Base-by-base conservation (phyloP, 2,329 filamentous ascomycete species). In the Exophiala alcalophila region DNA sequence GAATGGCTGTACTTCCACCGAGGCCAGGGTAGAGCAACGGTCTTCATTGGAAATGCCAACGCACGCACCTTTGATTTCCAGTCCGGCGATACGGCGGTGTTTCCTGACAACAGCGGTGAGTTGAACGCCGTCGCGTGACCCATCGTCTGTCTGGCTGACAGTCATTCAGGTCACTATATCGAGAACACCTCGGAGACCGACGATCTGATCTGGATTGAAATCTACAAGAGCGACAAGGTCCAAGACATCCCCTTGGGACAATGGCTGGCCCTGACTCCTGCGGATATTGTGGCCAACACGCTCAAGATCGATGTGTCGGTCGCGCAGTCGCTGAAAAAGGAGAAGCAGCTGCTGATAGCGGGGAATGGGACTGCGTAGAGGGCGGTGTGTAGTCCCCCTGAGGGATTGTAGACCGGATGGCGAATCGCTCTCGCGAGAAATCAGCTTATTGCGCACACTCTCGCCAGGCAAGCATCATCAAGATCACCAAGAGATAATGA, bases 1-100 rank as follows among this genome's bases (percentile, higher is more conserved):
- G 81, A 85, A 59, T 85, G 82, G 81, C 62, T 85, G 2, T 85
- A 84, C 63, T 85, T 86, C 65, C 78, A 83, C 58, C 67, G 75
- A 46, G 82, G 81, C 16, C 62, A 69, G 2, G 81, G 67, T 0
- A 73, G 76, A 18, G 81, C 80, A 0, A 84, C 80, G 0, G 76
- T 83, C 2, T 85, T 83, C 59, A 77, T 78, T 33, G 81, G 80
- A 5, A 74, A 70, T 54, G 66, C 70, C 8, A 76, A 75, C 40
- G 73, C 81, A 2, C 72, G 81, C 4, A 85, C 81, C 0, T 84
- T 84, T 56, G 78, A 85, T 61, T 83, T 84, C 60, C 66, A 65
- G 2, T 72, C 79, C 4, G 81, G 82, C n/a, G 81, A 86, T 49
- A 83, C 79, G 2, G 81, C 76, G 6, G 78, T 79, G 0, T 84